Evolutionary conservation across 2,329 filamentous ascomycete species (phyloP).

Genomic region (Trichoderma atroviride): DNA sequence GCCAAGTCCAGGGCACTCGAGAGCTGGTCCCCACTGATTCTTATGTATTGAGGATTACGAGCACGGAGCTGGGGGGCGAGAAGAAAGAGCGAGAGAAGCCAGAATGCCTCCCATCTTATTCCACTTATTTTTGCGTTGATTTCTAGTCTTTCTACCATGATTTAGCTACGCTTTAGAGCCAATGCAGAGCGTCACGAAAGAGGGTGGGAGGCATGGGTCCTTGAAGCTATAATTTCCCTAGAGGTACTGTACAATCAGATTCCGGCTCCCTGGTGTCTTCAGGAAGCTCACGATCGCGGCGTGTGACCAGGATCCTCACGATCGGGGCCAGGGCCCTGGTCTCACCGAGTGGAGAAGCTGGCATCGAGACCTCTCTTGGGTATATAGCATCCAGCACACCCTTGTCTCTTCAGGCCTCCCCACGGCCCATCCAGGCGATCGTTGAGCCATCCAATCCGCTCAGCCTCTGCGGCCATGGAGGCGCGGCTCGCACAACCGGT

Average conservation of each 20-base stretch:
- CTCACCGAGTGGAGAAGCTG: slow-evolving; percentile 18
- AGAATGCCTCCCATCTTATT: not conserved
- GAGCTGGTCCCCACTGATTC: slow-evolving; percentile 19
- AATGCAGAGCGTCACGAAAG: slow-evolving; percentile 17
- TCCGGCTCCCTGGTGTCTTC: slow-evolving; percentile 5
- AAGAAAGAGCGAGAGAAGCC: not conserved
- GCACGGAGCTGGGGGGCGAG: not conserved
- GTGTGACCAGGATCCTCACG: slow-evolving; percentile 10
- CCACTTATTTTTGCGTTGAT: not conserved
- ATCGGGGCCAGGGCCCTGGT: slow-evolving; percentile 23
- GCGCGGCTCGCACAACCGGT: slow-evolving; percentile 26
- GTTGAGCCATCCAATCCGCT: slow-evolving; percentile 15
- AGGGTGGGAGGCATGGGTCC: slow-evolving; percentile 25
- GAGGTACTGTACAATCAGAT: slow-evolving; percentile 21
- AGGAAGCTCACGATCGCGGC: slow-evolving; percentile 17
- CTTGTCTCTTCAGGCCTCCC: not conserved
- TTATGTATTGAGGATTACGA: slow-evolving; percentile 20
- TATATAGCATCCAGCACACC: not conserved
- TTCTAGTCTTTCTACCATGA: not conserved
- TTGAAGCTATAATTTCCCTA: slow-evolving; percentile 24
- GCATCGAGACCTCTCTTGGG: not conserved
- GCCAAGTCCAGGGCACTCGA: not conserved
- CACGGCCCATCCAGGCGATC: slow-evolving; percentile 22
- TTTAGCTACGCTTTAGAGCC: slow-evolving; percentile 5
- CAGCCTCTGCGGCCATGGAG: not conserved